Evolutionary conservation across 2,329 filamentous ascomycete species (phyloP).

Genomic region (Lithohypha guttulata): DNA sequence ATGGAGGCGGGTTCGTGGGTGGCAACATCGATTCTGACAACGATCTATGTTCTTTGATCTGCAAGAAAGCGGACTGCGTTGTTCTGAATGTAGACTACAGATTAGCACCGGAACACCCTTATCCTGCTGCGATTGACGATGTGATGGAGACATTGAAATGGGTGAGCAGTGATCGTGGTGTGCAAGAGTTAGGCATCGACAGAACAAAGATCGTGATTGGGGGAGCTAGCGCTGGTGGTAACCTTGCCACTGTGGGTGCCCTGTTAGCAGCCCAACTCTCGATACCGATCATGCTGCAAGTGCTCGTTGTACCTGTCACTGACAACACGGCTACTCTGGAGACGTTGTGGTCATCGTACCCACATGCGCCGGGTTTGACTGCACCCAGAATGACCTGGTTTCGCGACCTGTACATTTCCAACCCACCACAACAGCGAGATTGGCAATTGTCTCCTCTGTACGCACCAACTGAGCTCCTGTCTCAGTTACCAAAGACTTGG

Average conservation of each 20-base stretch:
- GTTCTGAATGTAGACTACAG: constrained; percentile 47
- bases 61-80: constrained; percentile 36
- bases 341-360: constrained; percentile 22
- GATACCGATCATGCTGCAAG: constrained; percentile 36
- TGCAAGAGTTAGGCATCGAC: constrained; percentile 34
- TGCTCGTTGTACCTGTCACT: constrained; percentile 48
- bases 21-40: constrained; percentile 50
- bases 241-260: constrained; percentile 42
- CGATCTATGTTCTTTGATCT: constrained; percentile 43
- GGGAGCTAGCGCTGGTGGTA: constrained; percentile 43
- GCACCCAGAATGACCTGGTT: constrained; percentile 39
- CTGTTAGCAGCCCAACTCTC: constrained; percentile 32
- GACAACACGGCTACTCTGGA: constrained; percentile 42
- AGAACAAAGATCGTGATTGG: constrained; percentile 36
- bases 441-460: constrained; percentile 46
- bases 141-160: constrained; percentile 45
- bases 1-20: constrained; percentile 49
- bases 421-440: constrained; percentile 31
- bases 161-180: constrained; percentile 27
- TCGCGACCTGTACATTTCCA: constrained; percentile 44
- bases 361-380: constrained; percentile 26
- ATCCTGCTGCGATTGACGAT: constrained; percentile 47
- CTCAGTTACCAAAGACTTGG: constrained; percentile 39
- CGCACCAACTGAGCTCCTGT: constrained; percentile 39
- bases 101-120: constrained; percentile 47